phyloP scores from a whole-genome alignment of 805 yeast species.

The Kuraishia piskuri region DNA sequence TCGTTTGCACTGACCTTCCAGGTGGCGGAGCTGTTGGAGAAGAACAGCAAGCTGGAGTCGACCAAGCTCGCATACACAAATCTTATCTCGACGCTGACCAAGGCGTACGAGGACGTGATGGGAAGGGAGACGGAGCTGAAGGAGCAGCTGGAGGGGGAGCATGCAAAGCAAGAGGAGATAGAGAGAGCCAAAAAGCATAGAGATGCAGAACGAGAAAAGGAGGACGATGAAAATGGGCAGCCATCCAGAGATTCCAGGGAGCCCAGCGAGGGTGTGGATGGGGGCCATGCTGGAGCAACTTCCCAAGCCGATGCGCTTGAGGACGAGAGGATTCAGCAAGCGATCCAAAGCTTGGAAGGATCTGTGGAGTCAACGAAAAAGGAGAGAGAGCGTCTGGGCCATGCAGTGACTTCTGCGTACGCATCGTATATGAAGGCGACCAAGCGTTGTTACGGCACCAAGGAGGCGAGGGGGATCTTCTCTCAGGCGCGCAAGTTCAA shows the following conservation, averaged over 20 bases:
- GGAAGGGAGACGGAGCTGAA: conserved; percentile 9
- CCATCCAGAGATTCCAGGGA: too few relatives aligned
- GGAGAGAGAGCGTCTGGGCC: conserved; percentile 10
- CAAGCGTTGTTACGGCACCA: conserved; percentile 39
- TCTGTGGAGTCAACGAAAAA: conserved; percentile 14
- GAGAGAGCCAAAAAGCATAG: background rate
- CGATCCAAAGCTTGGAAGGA: background rate
- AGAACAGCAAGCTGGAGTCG: conserved; percentile 37
- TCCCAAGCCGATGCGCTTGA: background rate
- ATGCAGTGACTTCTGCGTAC: conserved; percentile 55
- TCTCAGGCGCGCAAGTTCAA: conserved; percentile 57
- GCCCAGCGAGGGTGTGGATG: background rate
- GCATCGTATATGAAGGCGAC: conserved; percentile 62
- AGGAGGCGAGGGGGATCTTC: conserved; percentile 65
- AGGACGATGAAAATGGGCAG: background rate
- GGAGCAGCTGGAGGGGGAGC: conserved; percentile 16
- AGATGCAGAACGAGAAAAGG: background rate
- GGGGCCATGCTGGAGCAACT: too few relatives aligned
- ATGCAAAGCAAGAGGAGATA: conserved; percentile 10
- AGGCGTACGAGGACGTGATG: conserved; percentile 20
- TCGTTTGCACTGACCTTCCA: conserved; percentile 61
- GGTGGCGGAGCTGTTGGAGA: conserved; percentile 63
- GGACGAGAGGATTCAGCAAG: background rate
- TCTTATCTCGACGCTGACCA: conserved; percentile 38
- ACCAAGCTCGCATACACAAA: conserved; percentile 41